A percentile compares a stretch with the other conserved stretches of the same genome.
Evolutionary conservation across 2,329 filamentous ascomycete species (phyloP).

Genomic region (Fusarium nematophilum): DNA sequence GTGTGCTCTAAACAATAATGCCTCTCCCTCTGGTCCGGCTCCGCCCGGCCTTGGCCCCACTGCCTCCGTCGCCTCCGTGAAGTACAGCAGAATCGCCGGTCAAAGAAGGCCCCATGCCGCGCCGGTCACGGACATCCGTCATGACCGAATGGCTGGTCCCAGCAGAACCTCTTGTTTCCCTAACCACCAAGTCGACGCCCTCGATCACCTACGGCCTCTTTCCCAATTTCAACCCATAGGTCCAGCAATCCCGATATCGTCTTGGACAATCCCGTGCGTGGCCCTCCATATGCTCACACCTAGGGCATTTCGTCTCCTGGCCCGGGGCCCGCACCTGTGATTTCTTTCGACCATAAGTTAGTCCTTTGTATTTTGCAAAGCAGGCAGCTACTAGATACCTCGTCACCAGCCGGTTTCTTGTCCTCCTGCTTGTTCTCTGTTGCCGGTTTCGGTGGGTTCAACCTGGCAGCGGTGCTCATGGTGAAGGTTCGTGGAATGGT

Average conservation of each 20-base stretch:
- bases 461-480: not conserved
- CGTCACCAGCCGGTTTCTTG: not conserved
- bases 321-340: not conserved
- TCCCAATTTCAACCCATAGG: too few relatives aligned
- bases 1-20: too few relatives aligned
- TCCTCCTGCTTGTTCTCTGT: not conserved
- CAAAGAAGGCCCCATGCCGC: too few relatives aligned
- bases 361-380: not conserved
- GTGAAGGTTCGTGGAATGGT: not conserved
- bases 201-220: too few relatives aligned
- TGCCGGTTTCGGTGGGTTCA: not conserved
- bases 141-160: too few relatives aligned
- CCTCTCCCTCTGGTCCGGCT: too few relatives aligned
- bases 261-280: constrained; percentile 15
- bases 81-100: too few relatives aligned
- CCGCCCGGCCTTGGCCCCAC: too few relatives aligned
- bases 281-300: constrained; percentile 3
- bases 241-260: constrained; percentile 26
- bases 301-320: not conserved
- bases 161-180: too few relatives aligned
- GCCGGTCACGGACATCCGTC: too few relatives aligned
- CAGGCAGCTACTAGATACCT: not conserved
- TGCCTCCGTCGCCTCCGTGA: too few relatives aligned
- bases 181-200: too few relatives aligned
- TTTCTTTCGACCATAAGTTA: not conserved